phyloP scores from a whole-genome alignment of 192 early-diverging fungal genomes.

The Geosiphon pyriformis region DNA sequence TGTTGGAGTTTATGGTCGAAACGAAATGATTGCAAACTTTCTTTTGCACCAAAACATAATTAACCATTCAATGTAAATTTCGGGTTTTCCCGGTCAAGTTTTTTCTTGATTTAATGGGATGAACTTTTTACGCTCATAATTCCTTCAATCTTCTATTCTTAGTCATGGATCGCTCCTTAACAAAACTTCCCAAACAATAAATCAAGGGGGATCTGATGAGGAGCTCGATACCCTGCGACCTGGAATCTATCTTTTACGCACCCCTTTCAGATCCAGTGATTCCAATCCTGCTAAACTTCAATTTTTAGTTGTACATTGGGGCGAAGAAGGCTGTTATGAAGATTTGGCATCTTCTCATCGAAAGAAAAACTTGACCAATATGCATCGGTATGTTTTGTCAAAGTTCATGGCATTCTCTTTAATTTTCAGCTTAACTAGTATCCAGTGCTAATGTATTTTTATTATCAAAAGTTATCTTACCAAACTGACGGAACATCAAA shows the following conservation, averaged over 20 bases:
- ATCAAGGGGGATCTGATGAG: not conserved
- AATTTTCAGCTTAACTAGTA: not conserved
- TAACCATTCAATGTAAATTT: slow-evolving; percentile 6
- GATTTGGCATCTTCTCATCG: slow-evolving; percentile 12
- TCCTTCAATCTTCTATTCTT: not conserved
- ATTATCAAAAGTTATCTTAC: slow-evolving; percentile 10
- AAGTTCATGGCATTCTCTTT: not conserved
- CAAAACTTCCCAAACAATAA: not conserved
- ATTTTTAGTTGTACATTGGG: slow-evolving; percentile 23
- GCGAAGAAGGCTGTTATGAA: slow-evolving; percentile 21
- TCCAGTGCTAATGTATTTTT: not conserved
- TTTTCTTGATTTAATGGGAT: not conserved
- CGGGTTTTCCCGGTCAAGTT: too few species aligned
- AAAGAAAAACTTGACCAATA: slow-evolving; percentile 27
- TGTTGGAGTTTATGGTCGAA: slow-evolving; percentile 12
- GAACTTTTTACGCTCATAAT: not conserved
- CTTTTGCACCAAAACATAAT: slow-evolving; percentile 8
- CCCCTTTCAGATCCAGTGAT: not conserved
- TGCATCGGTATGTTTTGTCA: slow-evolving; percentile 18
- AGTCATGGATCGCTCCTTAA: slow-evolving; percentile 8
- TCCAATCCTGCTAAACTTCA: not conserved
- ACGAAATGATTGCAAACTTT: slow-evolving; percentile 17
- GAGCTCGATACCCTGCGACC: not conserved
- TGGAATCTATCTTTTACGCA: not conserved
- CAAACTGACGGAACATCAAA: slow-evolving; percentile 21